Evolutionary conservation across 208 protist genomes (phyloP), one percentile per base, ranked within the genome.

Genomic region (Porcisia deanei): DNA sequence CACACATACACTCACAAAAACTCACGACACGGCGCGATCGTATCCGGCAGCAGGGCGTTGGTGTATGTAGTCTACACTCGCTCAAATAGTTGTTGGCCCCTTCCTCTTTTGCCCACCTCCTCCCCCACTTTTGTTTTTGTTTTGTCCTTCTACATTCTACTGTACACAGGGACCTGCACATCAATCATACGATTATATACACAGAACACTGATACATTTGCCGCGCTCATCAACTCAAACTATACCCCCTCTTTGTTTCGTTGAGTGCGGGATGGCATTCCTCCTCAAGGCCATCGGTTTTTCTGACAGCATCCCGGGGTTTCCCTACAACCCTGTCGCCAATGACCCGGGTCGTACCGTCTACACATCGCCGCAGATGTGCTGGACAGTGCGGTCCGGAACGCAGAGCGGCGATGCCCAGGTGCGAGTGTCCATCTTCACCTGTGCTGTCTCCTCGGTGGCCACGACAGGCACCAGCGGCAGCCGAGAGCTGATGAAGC

Each of bases 201-300:
- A 30, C 30, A 30, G 0, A 30, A 30, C 30, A 30, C 30, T 0
- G 30, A 30, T 30, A 30, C 30, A 30, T 30, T 30, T 30, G 30
- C 30, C 30, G 30, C 30, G 30, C 30, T 30, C 30, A 30, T 30
- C 30, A 0, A 30, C 30, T 30, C 30, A 30, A 30, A 30, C 30
- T 0, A 30, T 30, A 30, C 60, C 39, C 6, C 25, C 25, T 41
- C 20, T 22, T 10, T 71, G 3, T 39, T 12, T 57, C 8, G 55
- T 57, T 10, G 45, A n/a, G 37, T 34, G 25, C 58, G 9, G 10
- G 3, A 96, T 95, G 90, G 75, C 87, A 0, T 96, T 95, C 73
- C 61, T 96, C 14, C 82, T 75, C 73, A 94, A 92, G 70, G 91
- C 89, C 8, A 88, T 96, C 30, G 90, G 92, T 2, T 74, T 96